Percentiles rank a stretch among this genome's conserved stretches.
Evolutionary conservation across 129 eudicot genomes (phyloP).

Genomic region (Rutidosis leptorrhynchoides): DNA sequence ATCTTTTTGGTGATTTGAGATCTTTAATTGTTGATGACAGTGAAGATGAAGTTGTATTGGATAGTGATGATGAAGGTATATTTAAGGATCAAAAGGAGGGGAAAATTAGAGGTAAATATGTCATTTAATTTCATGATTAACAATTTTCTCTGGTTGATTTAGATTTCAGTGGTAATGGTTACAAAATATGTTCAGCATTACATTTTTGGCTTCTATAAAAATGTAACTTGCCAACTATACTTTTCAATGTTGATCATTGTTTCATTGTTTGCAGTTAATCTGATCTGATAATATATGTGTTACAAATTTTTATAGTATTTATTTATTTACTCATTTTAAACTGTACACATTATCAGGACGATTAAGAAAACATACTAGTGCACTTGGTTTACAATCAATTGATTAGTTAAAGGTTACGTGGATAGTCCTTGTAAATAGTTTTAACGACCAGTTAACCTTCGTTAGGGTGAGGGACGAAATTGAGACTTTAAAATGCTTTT

Average conservation of each 20-base stretch:
- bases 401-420: too few relatives aligned
- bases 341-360: too few relatives aligned
- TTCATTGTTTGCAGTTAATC: neutral
- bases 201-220: too few relatives aligned
- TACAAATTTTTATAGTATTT: neutral
- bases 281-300: neutral
- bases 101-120: slow-evolving; percentile 24
- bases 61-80: too few relatives aligned
- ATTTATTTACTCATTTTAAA: slow-evolving; percentile 2
- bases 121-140: slow-evolving; percentile 4
- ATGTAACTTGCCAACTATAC: too few relatives aligned
- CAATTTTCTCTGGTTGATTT: neutral
- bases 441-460: too few relatives aligned
- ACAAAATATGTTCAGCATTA: neutral
- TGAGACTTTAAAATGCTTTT: too few relatives aligned
- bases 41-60: slow-evolving; percentile 57
- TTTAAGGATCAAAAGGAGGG: slow-evolving; percentile 19
- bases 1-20: slow-evolving; percentile 34
- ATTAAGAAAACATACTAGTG: too few relatives aligned
- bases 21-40: slow-evolving; percentile 42
- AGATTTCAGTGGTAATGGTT: neutral
- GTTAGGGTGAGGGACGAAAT: too few relatives aligned
- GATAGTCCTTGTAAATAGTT: too few relatives aligned
- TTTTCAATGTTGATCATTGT: too few relatives aligned
- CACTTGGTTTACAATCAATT: too few relatives aligned